Conservation (phyloP, 208 protist species). For the Leishmania gerbilli region DNA sequence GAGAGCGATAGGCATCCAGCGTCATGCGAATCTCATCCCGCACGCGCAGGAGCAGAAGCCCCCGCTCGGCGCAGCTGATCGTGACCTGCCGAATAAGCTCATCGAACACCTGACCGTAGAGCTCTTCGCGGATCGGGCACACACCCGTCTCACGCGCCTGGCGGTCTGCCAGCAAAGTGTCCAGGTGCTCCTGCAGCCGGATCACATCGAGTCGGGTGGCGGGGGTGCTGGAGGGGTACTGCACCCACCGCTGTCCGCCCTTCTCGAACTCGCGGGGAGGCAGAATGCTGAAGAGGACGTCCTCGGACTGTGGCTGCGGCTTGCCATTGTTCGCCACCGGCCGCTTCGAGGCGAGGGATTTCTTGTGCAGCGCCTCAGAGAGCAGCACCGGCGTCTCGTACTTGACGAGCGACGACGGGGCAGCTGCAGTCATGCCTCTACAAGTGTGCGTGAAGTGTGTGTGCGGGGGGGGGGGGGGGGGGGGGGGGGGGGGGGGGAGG, state of each 20-base stretch:
- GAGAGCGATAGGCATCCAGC: slow-evolving; percentile 80
- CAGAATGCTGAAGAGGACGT: slow-evolving; percentile 92
- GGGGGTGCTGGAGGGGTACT: slow-evolving; percentile 88
- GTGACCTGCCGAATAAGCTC: slow-evolving; percentile 98
- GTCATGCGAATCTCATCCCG: slow-evolving; percentile 96
- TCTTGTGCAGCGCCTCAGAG: slow-evolving; percentile 76
- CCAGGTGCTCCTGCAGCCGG: slow-evolving; percentile 95
- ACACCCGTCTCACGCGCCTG: slow-evolving; percentile 98
- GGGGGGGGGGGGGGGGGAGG: background rate
- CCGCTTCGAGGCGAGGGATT: slow-evolving; percentile 52
- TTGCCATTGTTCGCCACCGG: slow-evolving; percentile 13
- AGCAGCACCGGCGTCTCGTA: slow-evolving; percentile 91
- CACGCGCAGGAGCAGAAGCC: slow-evolving; percentile 97
- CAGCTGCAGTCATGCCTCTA: slow-evolving; percentile 22
- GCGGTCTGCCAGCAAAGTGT: slow-evolving; percentile 92
- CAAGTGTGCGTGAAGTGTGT: background rate
- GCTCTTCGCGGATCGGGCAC: slow-evolving; percentile 98
- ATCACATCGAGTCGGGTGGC: slow-evolving; percentile 92
- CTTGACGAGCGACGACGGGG: slow-evolving; percentile 76
- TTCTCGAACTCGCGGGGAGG: slow-evolving; percentile 91
- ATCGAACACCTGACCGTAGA: slow-evolving; percentile 98
- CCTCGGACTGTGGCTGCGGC: slow-evolving; percentile 75
- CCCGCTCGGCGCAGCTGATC: slow-evolving; percentile 97
- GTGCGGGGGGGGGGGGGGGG: background rate
- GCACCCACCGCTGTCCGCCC: slow-evolving; percentile 82